Evolutionary conservation across 306 rosid genomes (phyloP).

Genomic region (Prunus salicina): DNA sequence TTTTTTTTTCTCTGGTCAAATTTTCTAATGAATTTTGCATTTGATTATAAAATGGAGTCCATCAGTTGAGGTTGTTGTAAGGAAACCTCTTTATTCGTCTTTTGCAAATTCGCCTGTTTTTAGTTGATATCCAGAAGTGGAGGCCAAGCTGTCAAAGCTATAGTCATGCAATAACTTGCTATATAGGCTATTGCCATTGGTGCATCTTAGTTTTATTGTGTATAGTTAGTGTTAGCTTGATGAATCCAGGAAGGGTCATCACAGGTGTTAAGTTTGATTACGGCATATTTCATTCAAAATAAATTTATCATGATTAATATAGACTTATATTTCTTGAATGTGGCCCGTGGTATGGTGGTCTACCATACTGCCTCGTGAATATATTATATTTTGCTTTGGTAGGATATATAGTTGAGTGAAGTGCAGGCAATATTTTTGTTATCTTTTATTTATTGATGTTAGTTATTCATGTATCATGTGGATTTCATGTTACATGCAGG

Average conservation of each 20-base stretch:
- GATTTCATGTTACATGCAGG: conserved; percentile 57
- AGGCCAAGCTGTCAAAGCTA: neutral
- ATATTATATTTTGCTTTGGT: neutral
- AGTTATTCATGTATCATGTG: neutral
- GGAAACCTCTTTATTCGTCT: neutral
- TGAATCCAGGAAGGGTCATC: neutral
- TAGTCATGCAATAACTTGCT: neutral
- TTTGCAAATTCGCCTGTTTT: neutral
- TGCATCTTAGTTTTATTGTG: neutral
- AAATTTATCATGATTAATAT: neutral
- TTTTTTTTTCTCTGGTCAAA: neutral
- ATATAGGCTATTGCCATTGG: neutral
- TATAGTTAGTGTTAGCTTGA: neutral
- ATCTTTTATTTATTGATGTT: neutral
- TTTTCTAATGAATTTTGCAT: neutral
- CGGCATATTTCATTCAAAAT: neutral
- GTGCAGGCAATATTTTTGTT: neutral
- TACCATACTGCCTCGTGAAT: neutral
- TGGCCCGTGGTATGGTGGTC: neutral
- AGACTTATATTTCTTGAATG: neutral
- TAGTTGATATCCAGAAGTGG: neutral
- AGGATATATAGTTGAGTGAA: neutral
- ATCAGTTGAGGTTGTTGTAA: neutral
- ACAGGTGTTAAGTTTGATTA: neutral
- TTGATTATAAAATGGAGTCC: neutral